Percentiles rank a stretch among this genome's conserved stretches.
Conservation (phyloP, 1,139 yeast species). For the Hyphopichia burtonii region DNA sequence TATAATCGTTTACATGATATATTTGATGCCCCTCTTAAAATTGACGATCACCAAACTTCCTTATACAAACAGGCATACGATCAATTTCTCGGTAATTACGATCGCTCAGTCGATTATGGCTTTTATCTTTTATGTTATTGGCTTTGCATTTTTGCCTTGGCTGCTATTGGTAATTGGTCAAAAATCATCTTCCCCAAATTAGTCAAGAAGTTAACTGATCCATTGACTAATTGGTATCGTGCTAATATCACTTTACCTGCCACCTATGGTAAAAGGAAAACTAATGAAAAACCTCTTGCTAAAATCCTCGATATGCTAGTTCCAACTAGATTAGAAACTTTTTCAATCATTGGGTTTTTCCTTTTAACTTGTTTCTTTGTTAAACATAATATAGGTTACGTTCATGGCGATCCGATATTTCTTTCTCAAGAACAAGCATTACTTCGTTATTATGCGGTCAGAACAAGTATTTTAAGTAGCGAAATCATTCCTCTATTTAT, state of each 20-base stretch:
- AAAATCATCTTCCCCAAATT: slow-evolving; percentile 24
- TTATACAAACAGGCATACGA: slow-evolving; percentile 25
- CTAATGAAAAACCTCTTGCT: slow-evolving; percentile 24
- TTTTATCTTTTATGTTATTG: slow-evolving; percentile 29
- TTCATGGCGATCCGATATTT: slow-evolving; percentile 31
- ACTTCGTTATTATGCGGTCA: slow-evolving; percentile 45
- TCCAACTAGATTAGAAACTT: slow-evolving; percentile 66
- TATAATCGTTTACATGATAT: slow-evolving; percentile 18
- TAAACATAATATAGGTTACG: slow-evolving; percentile 17
- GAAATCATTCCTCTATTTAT: slow-evolving; percentile 52
- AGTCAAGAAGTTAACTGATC: slow-evolving; percentile 19
- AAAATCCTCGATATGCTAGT: slow-evolving; percentile 37
- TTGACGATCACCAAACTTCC: background rate
- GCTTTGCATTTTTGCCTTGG: slow-evolving; percentile 24
- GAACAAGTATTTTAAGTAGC: slow-evolving; percentile 59
- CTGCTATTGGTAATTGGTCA: slow-evolving; percentile 32
- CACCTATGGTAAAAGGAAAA: slow-evolving; percentile 21
- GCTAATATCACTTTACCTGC: slow-evolving; percentile 28
- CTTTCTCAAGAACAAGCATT: slow-evolving; percentile 13
- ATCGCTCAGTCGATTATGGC: slow-evolving; percentile 35
- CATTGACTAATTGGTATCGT: slow-evolving; percentile 25
- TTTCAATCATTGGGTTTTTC: slow-evolving; percentile 47
- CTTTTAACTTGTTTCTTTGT: slow-evolving; percentile 42
- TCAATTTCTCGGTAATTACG: slow-evolving; percentile 41
- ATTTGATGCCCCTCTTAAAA: slow-evolving; percentile 18